These are phyloP conservation scores for Scalesia atractyloides DNA, from an alignment of 129 eudicot species.

Conservation along the genomic window DNA sequence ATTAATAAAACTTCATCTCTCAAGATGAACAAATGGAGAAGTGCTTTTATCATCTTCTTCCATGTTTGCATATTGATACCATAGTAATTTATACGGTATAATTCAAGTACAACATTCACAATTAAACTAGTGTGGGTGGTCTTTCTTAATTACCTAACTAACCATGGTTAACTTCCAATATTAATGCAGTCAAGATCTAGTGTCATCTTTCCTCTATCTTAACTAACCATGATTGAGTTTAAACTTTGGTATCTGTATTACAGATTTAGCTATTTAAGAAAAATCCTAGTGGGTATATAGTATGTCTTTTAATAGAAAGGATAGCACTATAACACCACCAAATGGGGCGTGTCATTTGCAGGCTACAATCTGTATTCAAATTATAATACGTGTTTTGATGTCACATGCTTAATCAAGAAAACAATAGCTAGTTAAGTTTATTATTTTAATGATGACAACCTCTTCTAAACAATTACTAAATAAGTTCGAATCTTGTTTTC, in stretches of 20 bases:
- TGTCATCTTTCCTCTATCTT: background rate
- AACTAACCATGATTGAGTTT: background rate
- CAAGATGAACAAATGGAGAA: background rate
- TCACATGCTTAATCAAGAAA: constrained; percentile 22
- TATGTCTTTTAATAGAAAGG: constrained; percentile 15
- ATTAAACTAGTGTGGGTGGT: background rate
- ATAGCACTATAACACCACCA: background rate
- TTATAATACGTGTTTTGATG: background rate
- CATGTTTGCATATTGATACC: background rate
- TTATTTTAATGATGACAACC: background rate
- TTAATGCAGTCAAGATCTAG: constrained; percentile 16
- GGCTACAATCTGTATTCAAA: constrained; percentile 6
- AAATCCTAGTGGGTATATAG: constrained; percentile 23
- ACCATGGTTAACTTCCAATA: background rate
- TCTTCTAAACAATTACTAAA: background rate
- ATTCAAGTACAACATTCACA: background rate
- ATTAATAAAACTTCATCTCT: background rate
- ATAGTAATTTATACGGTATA: background rate
- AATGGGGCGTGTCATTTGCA: constrained; percentile 8
- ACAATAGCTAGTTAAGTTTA: background rate
- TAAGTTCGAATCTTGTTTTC: background rate
- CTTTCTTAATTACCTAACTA: background rate
- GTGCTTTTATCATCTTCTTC: background rate
- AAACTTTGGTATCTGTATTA: constrained; percentile 16
- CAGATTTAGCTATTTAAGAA: background rate